These are phyloP conservation scores for Penicillium sumatraense DNA, from an alignment of 2,329 filamentous ascomycete genomes.

Conservation along the genomic window DNA sequence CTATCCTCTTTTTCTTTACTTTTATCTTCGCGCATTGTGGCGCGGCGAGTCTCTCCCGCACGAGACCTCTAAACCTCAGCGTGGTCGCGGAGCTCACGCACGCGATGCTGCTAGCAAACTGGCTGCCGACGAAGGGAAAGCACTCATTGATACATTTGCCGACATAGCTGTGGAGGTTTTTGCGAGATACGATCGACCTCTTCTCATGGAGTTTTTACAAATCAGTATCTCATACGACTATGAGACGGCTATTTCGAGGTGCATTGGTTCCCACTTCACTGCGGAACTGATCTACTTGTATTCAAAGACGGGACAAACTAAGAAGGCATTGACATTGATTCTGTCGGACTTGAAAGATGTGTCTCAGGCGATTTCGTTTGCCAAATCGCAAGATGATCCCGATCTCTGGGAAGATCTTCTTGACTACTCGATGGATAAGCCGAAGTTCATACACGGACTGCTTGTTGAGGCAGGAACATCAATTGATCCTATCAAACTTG, in stretches of 20 bases:
- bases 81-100: constrained; percentile 41
- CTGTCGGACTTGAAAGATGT: constrained; percentile 93
- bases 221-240: constrained; percentile 87
- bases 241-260: constrained; percentile 72
- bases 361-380: constrained; percentile 89
- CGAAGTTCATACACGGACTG: constrained; percentile 87
- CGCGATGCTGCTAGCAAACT: constrained; percentile 52
- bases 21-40: constrained; percentile 90
- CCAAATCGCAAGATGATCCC: constrained; percentile 87
- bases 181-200: constrained; percentile 75
- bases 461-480: constrained; percentile 93
- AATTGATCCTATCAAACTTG: constrained; percentile 88
- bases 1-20: constrained; percentile 78
- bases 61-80: constrained; percentile 37
- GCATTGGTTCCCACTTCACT: constrained; percentile 79
- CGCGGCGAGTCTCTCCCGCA: constrained; percentile 66
- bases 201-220: constrained; percentile 87
- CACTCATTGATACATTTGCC: constrained; percentile 82
- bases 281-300: constrained; percentile 95
- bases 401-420: constrained; percentile 95
- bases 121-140: constrained; percentile 60
- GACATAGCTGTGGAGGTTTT: constrained; percentile 87
- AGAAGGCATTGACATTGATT: constrained; percentile 87
- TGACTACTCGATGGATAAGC: constrained; percentile 97
- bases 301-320: constrained; percentile 92